Percentiles rank a stretch among this genome's conserved stretches.
Evolutionary conservation across 148 eudicot genomes (phyloP).

Genomic region (Chenopodium formosanum): DNA sequence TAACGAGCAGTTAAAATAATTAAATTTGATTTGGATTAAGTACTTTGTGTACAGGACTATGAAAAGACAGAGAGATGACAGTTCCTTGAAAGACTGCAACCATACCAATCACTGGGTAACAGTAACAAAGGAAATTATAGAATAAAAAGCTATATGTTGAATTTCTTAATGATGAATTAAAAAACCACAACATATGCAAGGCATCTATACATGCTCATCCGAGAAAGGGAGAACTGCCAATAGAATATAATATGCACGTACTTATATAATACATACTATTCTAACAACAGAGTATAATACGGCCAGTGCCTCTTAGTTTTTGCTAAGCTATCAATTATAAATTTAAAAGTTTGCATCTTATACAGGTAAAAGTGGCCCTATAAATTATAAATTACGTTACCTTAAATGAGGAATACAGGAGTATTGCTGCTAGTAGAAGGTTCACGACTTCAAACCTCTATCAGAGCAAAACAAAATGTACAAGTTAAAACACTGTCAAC

Average conservation of each 20-base stretch:
- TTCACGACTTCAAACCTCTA: conserved; percentile 93
- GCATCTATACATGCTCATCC: neutral
- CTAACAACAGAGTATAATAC: neutral
- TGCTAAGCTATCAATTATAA: neutral
- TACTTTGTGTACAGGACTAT: neutral
- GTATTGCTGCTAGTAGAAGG: conserved; percentile 78
- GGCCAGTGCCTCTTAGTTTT: neutral
- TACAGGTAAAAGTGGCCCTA: neutral
- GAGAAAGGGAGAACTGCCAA: neutral
- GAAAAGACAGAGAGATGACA: neutral
- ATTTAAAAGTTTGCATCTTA: neutral
- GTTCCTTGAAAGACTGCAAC: neutral
- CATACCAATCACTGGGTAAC: neutral
- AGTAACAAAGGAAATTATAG: neutral
- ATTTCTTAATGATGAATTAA: neutral
- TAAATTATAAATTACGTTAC: too few relatives aligned
- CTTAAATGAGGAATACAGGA: conserved; percentile 88
- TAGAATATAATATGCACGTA: neutral
- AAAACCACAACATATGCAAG: neutral
- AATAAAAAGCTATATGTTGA: neutral
- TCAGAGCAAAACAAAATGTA: conserved; percentile 2
- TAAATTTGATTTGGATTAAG: neutral
- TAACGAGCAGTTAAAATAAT: neutral
- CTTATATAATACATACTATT: neutral
- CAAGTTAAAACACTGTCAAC: neutral